phyloP scores from a whole-genome alignment of 305 asterid genomes.

The Fraxinus albicans region DNA sequence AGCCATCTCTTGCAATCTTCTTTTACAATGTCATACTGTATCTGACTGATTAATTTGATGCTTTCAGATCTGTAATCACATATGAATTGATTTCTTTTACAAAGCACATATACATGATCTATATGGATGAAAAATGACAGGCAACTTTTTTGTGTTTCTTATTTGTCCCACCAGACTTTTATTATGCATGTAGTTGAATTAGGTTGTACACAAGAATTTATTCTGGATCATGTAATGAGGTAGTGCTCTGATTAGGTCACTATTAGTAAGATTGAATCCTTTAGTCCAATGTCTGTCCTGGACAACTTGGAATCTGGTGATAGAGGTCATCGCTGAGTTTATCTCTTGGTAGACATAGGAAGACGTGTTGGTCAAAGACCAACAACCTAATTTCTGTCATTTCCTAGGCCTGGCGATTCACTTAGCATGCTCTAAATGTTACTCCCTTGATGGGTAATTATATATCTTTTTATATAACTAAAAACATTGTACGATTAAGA shows the following conservation, averaged over 20 bases:
- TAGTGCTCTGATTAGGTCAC: not conserved
- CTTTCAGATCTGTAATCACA: not conserved
- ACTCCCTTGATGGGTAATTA: not conserved
- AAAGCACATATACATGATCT: not conserved
- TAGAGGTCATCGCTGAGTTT: not conserved
- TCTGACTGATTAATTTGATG: not conserved
- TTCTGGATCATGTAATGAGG: not conserved
- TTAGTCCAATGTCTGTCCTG: not conserved
- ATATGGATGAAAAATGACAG: constrained; percentile 2
- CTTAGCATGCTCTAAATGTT: not conserved
- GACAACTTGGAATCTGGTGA: not conserved
- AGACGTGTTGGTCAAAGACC: not conserved
- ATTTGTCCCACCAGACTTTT: not conserved
- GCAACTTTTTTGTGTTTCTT: not conserved
- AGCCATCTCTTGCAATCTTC: not conserved
- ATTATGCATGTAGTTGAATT: not conserved
- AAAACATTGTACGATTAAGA: not conserved
- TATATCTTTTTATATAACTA: not conserved
- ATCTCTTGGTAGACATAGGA: not conserved
- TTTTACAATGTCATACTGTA: not conserved
- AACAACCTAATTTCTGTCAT: not conserved
- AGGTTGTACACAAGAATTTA: not conserved
- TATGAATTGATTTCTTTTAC: not conserved
- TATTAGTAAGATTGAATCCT: not conserved
- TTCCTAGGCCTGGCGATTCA: not conserved